Base-by-base conservation (phyloP, 805 yeast genomes). In the Metschnikowia borealis region DNA sequence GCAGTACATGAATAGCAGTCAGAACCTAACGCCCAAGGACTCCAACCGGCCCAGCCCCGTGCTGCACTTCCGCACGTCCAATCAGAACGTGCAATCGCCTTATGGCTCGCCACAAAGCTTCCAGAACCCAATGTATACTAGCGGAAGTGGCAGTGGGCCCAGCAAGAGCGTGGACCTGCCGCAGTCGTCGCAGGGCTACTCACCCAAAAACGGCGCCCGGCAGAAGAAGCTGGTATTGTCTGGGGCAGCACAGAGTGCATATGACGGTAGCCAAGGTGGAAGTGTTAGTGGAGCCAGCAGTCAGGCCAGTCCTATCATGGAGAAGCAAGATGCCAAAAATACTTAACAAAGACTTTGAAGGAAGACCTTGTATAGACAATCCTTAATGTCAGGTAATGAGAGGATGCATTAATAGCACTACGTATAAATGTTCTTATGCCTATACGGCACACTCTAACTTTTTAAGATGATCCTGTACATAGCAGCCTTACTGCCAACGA, bases 141-240 rank as follows among this genome's bases (percentile, higher is more conserved):
- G 51, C 60, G 40, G 48, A 14, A 54, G 55, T 33, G 45, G 61
- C 15, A 50, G 63, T 35, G 58, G 57, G 10, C 57, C 62, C 20
- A 61, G 56, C 36, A 52, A 54, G 33, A 53, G 51, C 20, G 58
- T 51, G 35, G 60, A 62, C 46, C 62, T 67, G 17, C 67, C 68
- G 5, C 67, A 57, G 50, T 62, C 69, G 5, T 55, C 64, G 1
- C 68, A 56, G 48, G 65, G 63, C 1, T 52, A 63, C 38, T 68
- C 72, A 5, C 73, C 72, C 1, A 66, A 62, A 38, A 69, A 67
- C 31, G 53, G 59, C 23, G 52, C 55, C 21, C 62, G 63, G 35
- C 65, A 56, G 48, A 66, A 55, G 50, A 55, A 50, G 31, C 45
- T 42, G 45, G 45, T 42, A 18, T 42, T 42, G 32, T 42, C 45